Percentiles rank a stretch among this genome's conserved stretches.
Conservation (phyloP, 495 filamentous ascomycete genomes). For the Extremus antarcticus region DNA sequence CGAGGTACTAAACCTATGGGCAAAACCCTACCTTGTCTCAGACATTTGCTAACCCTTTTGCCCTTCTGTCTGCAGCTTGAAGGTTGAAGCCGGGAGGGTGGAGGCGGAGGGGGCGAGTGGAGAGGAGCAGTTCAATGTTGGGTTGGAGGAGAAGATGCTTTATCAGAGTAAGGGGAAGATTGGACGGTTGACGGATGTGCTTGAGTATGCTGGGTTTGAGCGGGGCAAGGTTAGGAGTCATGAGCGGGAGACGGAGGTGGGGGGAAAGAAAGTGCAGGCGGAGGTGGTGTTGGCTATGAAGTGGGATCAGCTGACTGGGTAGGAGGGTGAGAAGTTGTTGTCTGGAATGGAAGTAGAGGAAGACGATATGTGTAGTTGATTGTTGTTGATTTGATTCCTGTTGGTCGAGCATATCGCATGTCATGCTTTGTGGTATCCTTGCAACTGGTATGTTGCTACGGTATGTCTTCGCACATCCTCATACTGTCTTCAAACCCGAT, state of each 20-base stretch:
- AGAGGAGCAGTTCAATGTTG: constrained; percentile 6
- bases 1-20: too few species aligned
- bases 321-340: neutral
- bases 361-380: too few species aligned
- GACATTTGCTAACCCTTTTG: too few species aligned
- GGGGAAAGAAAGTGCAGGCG: constrained; percentile 8
- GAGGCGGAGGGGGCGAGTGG: too few species aligned
- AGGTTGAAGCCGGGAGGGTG: neutral
- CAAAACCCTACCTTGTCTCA: too few species aligned
- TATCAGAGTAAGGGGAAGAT: constrained; percentile 8
- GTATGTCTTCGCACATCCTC: too few species aligned
- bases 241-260: constrained; percentile 7
- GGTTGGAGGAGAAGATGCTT: constrained; percentile 8
- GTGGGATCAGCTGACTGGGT: constrained; percentile 19
- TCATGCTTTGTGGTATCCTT: too few species aligned
- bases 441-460: too few species aligned
- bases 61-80: too few species aligned
- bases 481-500: too few species aligned
- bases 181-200: constrained; percentile 9
- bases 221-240: constrained; percentile 12
- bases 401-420: too few species aligned
- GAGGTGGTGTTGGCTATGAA: constrained; percentile 19
- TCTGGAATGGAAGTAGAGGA: neutral
- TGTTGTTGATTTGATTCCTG: too few species aligned
- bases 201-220: constrained; percentile 21